Evolutionary conservation across 176 grass and related monocot species (phyloP), one percentile per base, ranked within the genome.

Genomic region (Themeda triandra): DNA sequence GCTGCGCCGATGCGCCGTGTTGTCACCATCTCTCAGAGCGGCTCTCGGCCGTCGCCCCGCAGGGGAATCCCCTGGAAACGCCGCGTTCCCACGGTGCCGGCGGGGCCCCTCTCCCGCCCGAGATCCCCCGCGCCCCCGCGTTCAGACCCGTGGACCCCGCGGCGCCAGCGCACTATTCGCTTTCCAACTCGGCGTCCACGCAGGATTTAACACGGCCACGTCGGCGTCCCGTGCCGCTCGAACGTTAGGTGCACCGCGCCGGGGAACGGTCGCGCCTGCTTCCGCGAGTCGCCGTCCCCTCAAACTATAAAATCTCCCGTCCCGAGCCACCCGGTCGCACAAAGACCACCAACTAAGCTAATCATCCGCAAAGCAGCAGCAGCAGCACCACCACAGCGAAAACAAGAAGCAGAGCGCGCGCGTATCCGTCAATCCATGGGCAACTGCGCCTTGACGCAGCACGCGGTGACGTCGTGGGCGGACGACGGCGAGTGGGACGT

Each of bases 401-500:
- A 19, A 3, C 24, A 2, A 5, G 8, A 21, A 21, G 39, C 8
- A 0, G 24, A n/a, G n/a, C n/a, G n/a, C n/a, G n/a, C 24, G 11
- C 59, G 24, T 63, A 56, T 60, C 9, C 23, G 2, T 10, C 54
- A 56, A 24, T 46, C n/a, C n/a, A 92, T 94, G 92, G 90, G 90
- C 49, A 92, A 92, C 86, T 95, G 90, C 83, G 82, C 85, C 53
- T 54, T 89, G 53, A 77, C 83, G 64, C 87, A 83, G 10, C 81
- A 81, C 68, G 89, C 89, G 9, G 75, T 69, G 54, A 86, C 27
- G 63, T 88, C 89, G 68, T 94, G 83, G 87, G 60, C 89, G 19
- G 94, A 92, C 83, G 93, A 91, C 69, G 86, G 87, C 75, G 90
- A 90, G 56, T 83, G 90, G 90, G 90, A 92, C 8, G 30, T 25